A percentile compares a stretch with the other conserved stretches of the same genome.
These are phyloP conservation scores for Talaromyces sp. DNA, from an alignment of 2,329 filamentous ascomycete species.

Conservation along the genomic window DNA sequence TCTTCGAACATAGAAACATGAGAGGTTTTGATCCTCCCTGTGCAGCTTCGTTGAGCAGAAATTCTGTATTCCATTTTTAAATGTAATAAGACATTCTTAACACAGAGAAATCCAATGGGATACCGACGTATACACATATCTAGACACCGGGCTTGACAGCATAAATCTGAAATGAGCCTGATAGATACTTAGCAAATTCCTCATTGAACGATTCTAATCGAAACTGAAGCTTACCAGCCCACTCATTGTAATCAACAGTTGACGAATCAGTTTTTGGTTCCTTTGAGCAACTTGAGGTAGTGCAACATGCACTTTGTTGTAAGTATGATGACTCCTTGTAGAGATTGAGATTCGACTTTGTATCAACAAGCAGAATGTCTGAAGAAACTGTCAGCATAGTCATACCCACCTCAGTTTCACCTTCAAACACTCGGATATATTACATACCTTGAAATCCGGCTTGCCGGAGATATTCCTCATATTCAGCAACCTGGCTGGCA, in stretches of 20 bases:
- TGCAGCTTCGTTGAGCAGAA: too few relatives aligned
- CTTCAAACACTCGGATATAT: not conserved
- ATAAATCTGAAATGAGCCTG: conserved; percentile 49
- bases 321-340: conserved; percentile 3
- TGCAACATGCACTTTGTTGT: conserved; percentile 19
- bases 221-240: conserved; percentile 43
- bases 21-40: too few relatives aligned
- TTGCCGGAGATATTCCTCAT: conserved; percentile 47
- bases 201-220: not conserved
- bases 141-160: conserved; percentile 39
- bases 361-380: conserved; percentile 8
- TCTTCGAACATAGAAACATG: not conserved
- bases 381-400: not conserved
- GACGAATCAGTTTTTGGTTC: conserved; percentile 17
- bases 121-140: not conserved
- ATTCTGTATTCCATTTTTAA: too few relatives aligned
- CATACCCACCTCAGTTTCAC: not conserved
- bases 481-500: conserved; percentile 49
- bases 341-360: conserved; percentile 7
- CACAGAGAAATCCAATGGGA: not conserved
- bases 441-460: conserved; percentile 51
- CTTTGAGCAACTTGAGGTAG: not conserved
- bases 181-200: conserved; percentile 2
- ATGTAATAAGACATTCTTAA: too few relatives aligned
- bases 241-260: conserved; percentile 47